Base-by-base conservation (phyloP, 352 stramenopile species). In the Blastocystis sp. region DNA sequence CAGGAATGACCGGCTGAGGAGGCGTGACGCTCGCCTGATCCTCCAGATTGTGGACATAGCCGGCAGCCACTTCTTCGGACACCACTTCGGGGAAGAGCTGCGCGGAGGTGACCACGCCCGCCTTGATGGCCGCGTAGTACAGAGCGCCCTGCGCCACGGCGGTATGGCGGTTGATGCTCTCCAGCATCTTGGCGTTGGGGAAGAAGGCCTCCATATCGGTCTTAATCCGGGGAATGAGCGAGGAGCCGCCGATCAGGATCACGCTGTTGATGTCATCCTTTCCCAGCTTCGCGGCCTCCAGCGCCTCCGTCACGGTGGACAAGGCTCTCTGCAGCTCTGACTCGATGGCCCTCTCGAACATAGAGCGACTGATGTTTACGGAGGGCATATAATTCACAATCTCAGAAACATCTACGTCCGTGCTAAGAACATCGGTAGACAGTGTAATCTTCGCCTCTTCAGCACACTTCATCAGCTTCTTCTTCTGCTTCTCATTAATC, bases 271-370 rank as follows among this genome's bases (percentile, higher is more conserved):
- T 95, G 89, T 99, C 95, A 68, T 90, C 93, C 92, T 98, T 98
- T 89, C 94, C 94, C 76, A 99, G 90, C 71, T 95, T 92, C 45
- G 95, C 94, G 92, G 99, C 96, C 90, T 98, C 93, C 76, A 99
- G 92, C 54, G 98, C 95, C 90, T 96, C 96, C 89, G 94, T 91
- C 7, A 98, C 96, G 11, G 96, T 96, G 70, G 89, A 91, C 14
- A 99, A 93, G 14, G 96, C 98, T 94, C 98, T 99, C 92, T 98
- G 98, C 94, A 99, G 98, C 80, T 98, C 91, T 89, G 98, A 95
- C 66, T 97, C 94, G 93, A 98, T 98, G 17, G 99, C 92, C 91
- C 98, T 96, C 92, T 99, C 96, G 90, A 99, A 99, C 92, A 94
- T 93, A 52, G 96, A 95, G 91, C 96, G 95, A 79, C 48, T 57